Evolutionary conservation across 2,329 filamentous ascomycete species (phyloP).

Genomic region (Aphanocladium album): DNA sequence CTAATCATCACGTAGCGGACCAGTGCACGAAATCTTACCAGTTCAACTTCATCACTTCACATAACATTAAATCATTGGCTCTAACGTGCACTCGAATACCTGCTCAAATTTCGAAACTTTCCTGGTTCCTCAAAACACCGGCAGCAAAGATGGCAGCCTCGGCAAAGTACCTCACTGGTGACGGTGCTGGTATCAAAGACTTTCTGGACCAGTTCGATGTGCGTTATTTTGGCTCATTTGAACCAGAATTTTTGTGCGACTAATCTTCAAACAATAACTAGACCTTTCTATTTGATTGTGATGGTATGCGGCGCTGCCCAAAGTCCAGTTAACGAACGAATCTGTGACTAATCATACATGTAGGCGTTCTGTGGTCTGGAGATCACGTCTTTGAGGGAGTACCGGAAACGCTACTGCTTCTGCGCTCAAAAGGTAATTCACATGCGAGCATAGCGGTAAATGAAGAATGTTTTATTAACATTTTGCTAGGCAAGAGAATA

Average conservation of each 20-base stretch:
- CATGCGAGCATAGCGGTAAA: background rate
- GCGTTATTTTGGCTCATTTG: constrained; percentile 36
- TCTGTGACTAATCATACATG: constrained; percentile 15
- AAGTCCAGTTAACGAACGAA: background rate
- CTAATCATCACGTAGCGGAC: constrained; percentile 1
- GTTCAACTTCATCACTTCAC: background rate
- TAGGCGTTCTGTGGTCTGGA: constrained; percentile 94
- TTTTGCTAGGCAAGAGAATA: constrained; percentile 70
- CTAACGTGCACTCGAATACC: no score
- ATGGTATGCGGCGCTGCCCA: constrained; percentile 57
- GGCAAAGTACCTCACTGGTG: constrained; percentile 70
- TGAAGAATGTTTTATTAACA: background rate
- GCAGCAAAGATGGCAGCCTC: constrained; percentile 17
- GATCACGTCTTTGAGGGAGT: constrained; percentile 83
- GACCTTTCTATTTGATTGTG: constrained; percentile 95
- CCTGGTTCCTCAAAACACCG: no score
- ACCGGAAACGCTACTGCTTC: constrained; percentile 76
- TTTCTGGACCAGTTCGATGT: constrained; percentile 94
- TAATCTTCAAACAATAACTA: constrained; percentile 31
- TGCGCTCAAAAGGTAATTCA: constrained; percentile 68
- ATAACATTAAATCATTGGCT: background rate
- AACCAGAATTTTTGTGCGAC: background rate
- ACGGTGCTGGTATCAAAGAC: constrained; percentile 68
- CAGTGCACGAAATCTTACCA: background rate
- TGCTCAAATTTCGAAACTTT: background rate